Conservation (phyloP, 495 filamentous ascomycete genomes). For the Podospora didyma region DNA sequence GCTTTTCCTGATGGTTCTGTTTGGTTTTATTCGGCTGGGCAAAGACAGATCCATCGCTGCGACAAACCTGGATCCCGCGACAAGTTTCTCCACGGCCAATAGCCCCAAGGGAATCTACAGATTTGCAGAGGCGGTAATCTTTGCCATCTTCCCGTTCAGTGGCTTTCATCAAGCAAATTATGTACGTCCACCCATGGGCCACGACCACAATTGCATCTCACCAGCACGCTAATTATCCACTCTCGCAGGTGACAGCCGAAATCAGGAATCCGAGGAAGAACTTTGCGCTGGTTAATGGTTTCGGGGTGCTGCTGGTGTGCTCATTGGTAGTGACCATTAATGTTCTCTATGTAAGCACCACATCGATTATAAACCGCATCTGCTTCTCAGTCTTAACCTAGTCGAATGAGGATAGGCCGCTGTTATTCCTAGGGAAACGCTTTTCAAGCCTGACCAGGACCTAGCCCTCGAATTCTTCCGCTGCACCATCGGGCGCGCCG, state of each 20-base stretch:
- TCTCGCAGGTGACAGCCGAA: constrained; percentile 16
- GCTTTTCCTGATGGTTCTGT: constrained; percentile 35
- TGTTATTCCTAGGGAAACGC: constrained; percentile 13
- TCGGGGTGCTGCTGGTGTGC: constrained; percentile 11
- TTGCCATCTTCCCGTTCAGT: constrained; percentile 17
- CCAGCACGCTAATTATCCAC: neutral
- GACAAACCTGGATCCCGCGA: constrained; percentile 8
- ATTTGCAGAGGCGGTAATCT: constrained; percentile 39
- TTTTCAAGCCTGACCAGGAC: constrained; percentile 11
- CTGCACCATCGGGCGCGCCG: constrained; percentile 9
- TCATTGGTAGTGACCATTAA: neutral
- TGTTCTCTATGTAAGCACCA: neutral
- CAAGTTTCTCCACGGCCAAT: constrained; percentile 5
- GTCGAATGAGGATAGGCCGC: no score
- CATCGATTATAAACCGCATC: constrained; percentile 31
- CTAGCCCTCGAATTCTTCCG: constrained; percentile 15
- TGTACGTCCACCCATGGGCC: constrained; percentile 3
- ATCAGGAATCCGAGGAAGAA: constrained; percentile 14
- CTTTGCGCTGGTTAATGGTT: constrained; percentile 36
- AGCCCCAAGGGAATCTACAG: constrained; percentile 12
- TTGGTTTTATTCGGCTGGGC: constrained; percentile 10
- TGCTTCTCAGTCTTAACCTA: constrained; percentile 10
- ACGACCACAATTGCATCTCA: no score
- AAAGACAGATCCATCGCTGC: constrained; percentile 2
- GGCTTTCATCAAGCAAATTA: constrained; percentile 23